These are phyloP conservation scores for Patellaria atrata DNA, from an alignment of 495 filamentous ascomycete genomes.

Conservation along the genomic window DNA sequence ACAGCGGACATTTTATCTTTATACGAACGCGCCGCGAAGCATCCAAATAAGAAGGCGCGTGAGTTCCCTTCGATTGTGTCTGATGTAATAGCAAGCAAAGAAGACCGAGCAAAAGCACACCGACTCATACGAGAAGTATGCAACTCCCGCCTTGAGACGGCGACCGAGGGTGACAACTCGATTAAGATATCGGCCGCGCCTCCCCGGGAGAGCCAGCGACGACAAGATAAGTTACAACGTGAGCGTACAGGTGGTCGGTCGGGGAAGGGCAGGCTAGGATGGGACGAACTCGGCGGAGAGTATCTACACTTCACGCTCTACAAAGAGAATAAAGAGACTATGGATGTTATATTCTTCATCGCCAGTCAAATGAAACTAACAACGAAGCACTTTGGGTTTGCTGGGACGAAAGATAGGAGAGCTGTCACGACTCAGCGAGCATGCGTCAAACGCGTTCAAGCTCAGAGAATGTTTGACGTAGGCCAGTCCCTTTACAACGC, in stretches of 20 bases:
- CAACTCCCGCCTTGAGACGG: conserved; percentile 48
- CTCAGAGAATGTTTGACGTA: conserved; percentile 44
- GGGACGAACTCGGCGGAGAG: conserved; percentile 54
- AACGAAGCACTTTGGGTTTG: conserved; percentile 60
- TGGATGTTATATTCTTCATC: conserved; percentile 71
- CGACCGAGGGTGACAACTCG: conserved; percentile 40
- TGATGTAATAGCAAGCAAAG: conserved; percentile 40
- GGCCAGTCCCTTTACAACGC: conserved; percentile 49
- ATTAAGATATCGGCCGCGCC: conserved; percentile 43
- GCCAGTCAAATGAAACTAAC: conserved; percentile 53
- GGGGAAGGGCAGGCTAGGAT: conserved; percentile 30
- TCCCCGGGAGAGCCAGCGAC: conserved; percentile 14
- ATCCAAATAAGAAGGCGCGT: conserved; percentile 25
- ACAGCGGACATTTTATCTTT: conserved; percentile 18
- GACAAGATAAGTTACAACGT: conserved; percentile 6
- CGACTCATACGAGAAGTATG: conserved; percentile 54
- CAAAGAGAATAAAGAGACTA: conserved; percentile 97
- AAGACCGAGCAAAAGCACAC: conserved; percentile 49
- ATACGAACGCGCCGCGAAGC: conserved; percentile 14
- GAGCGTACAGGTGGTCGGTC: conserved; percentile 15
- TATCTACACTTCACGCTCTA: conserved; percentile 88
- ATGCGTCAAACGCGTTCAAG: conserved; percentile 50
- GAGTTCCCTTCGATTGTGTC: conserved; percentile 27
- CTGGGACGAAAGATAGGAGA: conserved; percentile 87
- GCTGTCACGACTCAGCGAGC: conserved; percentile 79